A percentile compares a stretch with the other conserved stretches of the same genome.
Conservation (phyloP, 768 basidiomycete species). For the Dendrothele bispora region DNA sequence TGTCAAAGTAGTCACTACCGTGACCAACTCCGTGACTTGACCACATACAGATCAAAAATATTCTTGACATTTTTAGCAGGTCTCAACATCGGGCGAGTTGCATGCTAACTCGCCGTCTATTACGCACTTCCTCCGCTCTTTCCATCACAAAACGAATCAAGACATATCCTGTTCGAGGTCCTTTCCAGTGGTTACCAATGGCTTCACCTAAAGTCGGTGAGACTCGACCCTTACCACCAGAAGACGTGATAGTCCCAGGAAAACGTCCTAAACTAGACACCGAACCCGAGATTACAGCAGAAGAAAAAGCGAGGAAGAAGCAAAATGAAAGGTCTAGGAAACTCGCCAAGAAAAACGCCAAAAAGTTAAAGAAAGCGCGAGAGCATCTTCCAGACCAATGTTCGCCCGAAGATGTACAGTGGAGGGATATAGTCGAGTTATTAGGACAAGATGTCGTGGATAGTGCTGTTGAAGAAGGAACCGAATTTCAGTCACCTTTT, state of each 20-base stretch:
- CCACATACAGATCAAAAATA: no score
- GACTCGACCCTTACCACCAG: not conserved
- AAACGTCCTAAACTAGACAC: slow-evolving; percentile 3
- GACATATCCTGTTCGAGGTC: slow-evolving; percentile 8
- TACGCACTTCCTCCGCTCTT: no score
- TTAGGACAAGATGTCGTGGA: slow-evolving; percentile 63
- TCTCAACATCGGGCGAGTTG: no score
- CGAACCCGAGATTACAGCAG: not conserved
- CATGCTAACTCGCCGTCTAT: no score
- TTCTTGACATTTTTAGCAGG: no score
- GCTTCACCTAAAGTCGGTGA: not conserved
- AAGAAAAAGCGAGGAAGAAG: slow-evolving; percentile 3
- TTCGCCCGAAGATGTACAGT: slow-evolving; percentile 74
- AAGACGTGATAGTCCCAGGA: slow-evolving; percentile 2
- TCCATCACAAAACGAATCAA: no score
- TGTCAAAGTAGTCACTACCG: no score
- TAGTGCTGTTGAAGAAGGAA: slow-evolving; percentile 43
- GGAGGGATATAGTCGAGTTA: slow-evolving; percentile 66
- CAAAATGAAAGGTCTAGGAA: not conserved
- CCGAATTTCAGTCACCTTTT: slow-evolving; percentile 62
- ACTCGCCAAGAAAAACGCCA: not conserved
- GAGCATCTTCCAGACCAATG: slow-evolving; percentile 45
- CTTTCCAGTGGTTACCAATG: slow-evolving; percentile 8
- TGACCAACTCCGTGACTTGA: no score
- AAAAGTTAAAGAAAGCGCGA: slow-evolving; percentile 2